These are phyloP conservation scores for Nicotiana knightiana DNA, from an alignment of 257 asterid genomes.

Conservation along the genomic window DNA sequence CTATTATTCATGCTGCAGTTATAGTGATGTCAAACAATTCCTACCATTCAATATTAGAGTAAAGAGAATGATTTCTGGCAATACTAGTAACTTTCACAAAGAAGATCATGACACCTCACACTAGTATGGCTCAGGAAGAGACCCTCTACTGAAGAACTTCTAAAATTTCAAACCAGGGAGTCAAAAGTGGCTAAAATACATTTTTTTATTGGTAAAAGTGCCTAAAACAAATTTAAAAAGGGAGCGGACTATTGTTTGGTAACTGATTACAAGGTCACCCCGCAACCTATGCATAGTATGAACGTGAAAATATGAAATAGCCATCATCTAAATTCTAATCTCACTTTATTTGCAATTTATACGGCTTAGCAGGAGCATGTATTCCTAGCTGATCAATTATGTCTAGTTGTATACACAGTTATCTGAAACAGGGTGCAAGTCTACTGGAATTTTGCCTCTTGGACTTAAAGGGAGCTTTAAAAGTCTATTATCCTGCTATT, in stretches of 20 bases:
- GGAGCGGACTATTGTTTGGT: not conserved
- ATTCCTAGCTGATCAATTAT: not conserved
- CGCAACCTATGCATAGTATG: not conserved
- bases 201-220: not conserved
- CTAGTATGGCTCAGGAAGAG: not conserved
- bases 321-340: not conserved
- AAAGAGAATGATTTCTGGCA: not conserved
- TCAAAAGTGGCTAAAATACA: not conserved
- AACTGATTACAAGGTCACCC: not conserved
- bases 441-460: not conserved
- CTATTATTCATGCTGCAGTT: not conserved
- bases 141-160: not conserved
- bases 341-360: not conserved
- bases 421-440: not conserved
- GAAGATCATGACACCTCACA: not conserved
- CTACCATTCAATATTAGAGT: not conserved
- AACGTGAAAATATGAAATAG: not conserved
- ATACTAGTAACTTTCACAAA: not conserved
- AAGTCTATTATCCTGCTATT: not conserved
- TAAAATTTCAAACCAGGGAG: not conserved
- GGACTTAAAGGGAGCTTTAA: not conserved
- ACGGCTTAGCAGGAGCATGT: not conserved
- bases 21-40: slow-evolving; percentile 1
- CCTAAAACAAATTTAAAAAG: not conserved
- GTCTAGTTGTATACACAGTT: not conserved